Evolutionary conservation across 2,329 filamentous ascomycete genomes (phyloP).

Genomic region (Diaporthe velutina): DNA sequence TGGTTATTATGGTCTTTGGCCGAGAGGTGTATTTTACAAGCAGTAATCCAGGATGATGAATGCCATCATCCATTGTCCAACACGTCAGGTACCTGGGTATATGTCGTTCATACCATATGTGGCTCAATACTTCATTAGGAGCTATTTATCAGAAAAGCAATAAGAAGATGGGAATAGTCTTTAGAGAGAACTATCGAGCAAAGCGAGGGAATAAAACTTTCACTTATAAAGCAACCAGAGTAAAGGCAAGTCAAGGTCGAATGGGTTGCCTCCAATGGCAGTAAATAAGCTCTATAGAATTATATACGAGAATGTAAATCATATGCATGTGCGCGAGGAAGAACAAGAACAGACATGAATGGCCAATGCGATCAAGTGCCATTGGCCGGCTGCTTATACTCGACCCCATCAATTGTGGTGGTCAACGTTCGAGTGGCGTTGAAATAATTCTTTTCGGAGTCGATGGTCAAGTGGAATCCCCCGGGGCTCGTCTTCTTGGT

Average conservation of each 20-base stretch:
- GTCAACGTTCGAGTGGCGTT: background rate
- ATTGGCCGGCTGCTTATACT: background rate
- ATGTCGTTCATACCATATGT: no score
- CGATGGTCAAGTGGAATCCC: background rate
- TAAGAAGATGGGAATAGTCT: no score
- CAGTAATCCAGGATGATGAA: no score
- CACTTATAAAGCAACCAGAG: background rate
- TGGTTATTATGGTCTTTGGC: no score
- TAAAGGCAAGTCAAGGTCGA: background rate
- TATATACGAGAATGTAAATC: background rate
- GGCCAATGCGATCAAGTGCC: background rate
- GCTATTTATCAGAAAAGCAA: no score
- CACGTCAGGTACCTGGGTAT: no score
- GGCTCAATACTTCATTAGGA: no score
- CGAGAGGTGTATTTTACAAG: no score
- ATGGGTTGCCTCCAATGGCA: background rate
- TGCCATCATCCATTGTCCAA: no score
- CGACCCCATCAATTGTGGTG: background rate
- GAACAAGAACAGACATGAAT: background rate
- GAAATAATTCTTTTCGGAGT: background rate
- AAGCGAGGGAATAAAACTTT: background rate
- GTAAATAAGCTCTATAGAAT: background rate
- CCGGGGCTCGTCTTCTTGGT: constrained; percentile 13
- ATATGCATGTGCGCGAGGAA: background rate
- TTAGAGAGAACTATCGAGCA: background rate